A percentile compares a stretch with the other conserved stretches of the same genome.
phyloP scores from a whole-genome alignment of 2,329 filamentous ascomycete species.

The Cercospora citrullina region DNA sequence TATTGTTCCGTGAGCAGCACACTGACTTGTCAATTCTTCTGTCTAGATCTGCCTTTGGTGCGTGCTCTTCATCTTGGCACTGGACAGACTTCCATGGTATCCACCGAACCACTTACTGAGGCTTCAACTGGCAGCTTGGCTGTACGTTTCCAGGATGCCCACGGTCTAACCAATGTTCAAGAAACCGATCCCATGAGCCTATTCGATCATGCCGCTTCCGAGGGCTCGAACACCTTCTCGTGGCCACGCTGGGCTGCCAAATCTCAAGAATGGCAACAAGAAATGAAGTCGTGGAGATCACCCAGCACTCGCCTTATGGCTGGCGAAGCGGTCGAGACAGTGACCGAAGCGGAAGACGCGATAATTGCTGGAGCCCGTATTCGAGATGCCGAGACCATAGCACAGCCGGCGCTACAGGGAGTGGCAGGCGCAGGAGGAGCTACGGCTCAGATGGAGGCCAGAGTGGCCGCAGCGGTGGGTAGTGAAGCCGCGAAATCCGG shows the following conservation, averaged over 20 bases:
- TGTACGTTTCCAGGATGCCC: background rate
- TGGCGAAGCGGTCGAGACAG: background rate
- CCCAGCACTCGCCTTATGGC: background rate
- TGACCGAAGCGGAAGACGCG: background rate
- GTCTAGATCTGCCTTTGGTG: background rate
- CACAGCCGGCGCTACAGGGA: background rate
- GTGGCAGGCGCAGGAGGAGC: background rate
- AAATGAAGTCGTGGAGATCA: background rate
- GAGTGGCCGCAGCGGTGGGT: background rate
- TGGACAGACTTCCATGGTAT: background rate
- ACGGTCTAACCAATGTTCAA: background rate
- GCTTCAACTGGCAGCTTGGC: background rate
- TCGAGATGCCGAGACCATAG: background rate
- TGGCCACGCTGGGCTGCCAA: background rate
- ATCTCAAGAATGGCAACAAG: background rate
- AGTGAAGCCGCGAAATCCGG: background rate
- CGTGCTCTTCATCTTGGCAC: background rate
- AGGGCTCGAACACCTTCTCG: background rate
- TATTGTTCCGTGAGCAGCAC: background rate
- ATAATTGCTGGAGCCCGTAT: background rate
- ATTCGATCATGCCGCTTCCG: background rate
- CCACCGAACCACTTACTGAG: background rate
- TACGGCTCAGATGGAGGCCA: background rate
- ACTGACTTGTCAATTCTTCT: background rate
- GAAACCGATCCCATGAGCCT: background rate